Evolutionary conservation across 1,284 basidiomycete genomes (phyloP).

Genomic region (Exobasidium rhododendri): DNA sequence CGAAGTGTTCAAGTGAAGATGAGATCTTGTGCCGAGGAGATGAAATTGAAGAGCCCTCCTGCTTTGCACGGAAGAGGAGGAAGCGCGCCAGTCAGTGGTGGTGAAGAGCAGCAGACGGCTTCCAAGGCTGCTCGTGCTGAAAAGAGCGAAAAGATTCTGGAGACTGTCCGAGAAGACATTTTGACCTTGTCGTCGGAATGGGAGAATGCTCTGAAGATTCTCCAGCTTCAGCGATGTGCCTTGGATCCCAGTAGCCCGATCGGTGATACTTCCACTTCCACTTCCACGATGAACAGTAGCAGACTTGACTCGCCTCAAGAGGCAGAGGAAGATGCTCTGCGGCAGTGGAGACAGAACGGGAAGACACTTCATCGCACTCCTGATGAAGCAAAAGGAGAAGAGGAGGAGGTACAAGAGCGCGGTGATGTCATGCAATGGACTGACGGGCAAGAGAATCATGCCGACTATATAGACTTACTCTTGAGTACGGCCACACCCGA

Average conservation of each 20-base stretch:
- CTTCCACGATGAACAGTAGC: background rate
- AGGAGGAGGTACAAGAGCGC: background rate
- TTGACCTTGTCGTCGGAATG: slow-evolving; percentile 43
- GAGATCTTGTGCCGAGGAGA: slow-evolving; percentile 44
- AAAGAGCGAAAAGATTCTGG: slow-evolving; percentile 30
- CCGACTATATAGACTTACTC: background rate
- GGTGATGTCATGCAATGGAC: background rate
- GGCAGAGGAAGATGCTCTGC: slow-evolving; percentile 33
- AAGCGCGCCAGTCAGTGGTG: background rate
- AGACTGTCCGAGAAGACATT: slow-evolving; percentile 46
- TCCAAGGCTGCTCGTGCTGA: slow-evolving; percentile 2
- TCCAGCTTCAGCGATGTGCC: slow-evolving; percentile 19
- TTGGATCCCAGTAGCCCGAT: slow-evolving; percentile 3
- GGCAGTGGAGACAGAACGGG: slow-evolving; percentile 1
- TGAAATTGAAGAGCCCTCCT: slow-evolving; percentile 24
- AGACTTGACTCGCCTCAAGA: slow-evolving; percentile 34
- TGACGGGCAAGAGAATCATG: background rate
- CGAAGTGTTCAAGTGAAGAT: slow-evolving; percentile 53
- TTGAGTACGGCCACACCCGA: slow-evolving; percentile 13
- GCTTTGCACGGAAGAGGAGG: slow-evolving; percentile 32
- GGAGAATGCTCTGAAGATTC: slow-evolving; percentile 42
- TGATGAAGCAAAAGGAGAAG: background rate
- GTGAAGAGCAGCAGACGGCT: background rate
- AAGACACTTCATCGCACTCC: slow-evolving; percentile 2
- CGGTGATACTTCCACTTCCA: slow-evolving; percentile 4